A percentile compares a stretch with the other conserved stretches of the same genome.
Evolutionary conservation across 2,329 filamentous ascomycete genomes (phyloP).

Genomic region (Fusarium sulawesiense): DNA sequence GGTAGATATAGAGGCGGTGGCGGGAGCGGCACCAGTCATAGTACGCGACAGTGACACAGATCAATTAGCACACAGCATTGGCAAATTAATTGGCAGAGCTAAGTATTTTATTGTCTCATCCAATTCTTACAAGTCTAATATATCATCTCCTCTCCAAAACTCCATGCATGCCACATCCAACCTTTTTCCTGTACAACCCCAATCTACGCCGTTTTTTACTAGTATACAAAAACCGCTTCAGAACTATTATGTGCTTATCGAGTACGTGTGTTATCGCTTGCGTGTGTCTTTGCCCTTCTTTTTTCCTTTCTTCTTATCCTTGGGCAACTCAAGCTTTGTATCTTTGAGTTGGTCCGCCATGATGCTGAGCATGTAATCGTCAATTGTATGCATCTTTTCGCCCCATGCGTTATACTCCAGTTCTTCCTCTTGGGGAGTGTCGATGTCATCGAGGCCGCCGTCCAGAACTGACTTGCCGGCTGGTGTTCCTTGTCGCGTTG

Average conservation of each 20-base stretch:
- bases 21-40: not conserved
- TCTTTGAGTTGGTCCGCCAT: constrained; percentile 73
- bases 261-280: constrained; percentile 65
- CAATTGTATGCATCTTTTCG: constrained; percentile 69
- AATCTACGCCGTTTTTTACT: constrained; percentile 30
- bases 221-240: constrained; percentile 25
- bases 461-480: constrained; percentile 52
- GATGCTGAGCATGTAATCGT: constrained; percentile 78
- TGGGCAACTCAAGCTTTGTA: constrained; percentile 71
- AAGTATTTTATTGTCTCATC: constrained; percentile 17
- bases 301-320: constrained; percentile 72
- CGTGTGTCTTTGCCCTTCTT: constrained; percentile 69
- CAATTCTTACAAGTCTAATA: constrained; percentile 33
- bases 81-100: not conserved
- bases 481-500: constrained; percentile 64
- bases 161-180: constrained; percentile 28
- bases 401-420: constrained; percentile 70
- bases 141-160: constrained; percentile 20
- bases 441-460: constrained; percentile 48
- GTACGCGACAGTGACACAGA: not conserved
- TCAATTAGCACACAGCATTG: not conserved
- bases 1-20: not conserved
- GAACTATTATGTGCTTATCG: constrained; percentile 44
- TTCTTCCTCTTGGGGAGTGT: constrained; percentile 50
- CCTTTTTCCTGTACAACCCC: constrained; percentile 15